Conservation (phyloP, 2,329 filamentous ascomycete genomes). For the Cercospora beticola region DNA sequence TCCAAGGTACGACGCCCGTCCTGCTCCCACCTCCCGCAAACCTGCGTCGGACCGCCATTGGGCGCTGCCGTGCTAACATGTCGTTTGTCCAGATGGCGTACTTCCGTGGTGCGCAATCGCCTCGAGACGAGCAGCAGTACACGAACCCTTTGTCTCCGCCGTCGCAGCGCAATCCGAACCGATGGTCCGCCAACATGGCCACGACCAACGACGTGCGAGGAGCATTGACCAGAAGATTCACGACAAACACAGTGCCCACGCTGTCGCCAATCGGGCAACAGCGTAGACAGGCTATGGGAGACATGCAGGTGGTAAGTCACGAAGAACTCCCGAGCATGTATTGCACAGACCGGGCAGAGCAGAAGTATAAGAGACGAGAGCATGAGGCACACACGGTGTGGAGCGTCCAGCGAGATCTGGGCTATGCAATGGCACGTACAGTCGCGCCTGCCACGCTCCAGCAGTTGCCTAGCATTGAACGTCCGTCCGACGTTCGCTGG, state of each 20-base stretch:
- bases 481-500: neutral
- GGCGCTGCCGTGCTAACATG: constrained; percentile 14
- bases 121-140: constrained; percentile 68
- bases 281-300: constrained; percentile 54
- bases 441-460: neutral
- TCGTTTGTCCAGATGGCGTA: constrained; percentile 56
- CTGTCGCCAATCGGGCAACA: constrained; percentile 60
- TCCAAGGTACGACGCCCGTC: neutral
- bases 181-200: constrained; percentile 35
- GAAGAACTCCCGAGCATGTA: neutral
- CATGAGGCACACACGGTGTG: neutral
- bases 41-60: neutral
- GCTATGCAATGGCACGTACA: neutral
- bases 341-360: constrained; percentile 1
- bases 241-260: constrained; percentile 79
- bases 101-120: constrained; percentile 71
- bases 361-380: neutral
- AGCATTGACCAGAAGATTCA: constrained; percentile 86
- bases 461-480: neutral
- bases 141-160: constrained; percentile 52
- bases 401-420: neutral
- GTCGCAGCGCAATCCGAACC: constrained; percentile 35
- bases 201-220: constrained; percentile 69
- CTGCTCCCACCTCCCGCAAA: neutral
- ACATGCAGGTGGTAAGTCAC: constrained; percentile 35